Percentiles rank a stretch among this genome's conserved stretches.
phyloP scores from a whole-genome alignment of 2,329 filamentous ascomycete genomes.

The Ceratocystis smalleyi region DNA sequence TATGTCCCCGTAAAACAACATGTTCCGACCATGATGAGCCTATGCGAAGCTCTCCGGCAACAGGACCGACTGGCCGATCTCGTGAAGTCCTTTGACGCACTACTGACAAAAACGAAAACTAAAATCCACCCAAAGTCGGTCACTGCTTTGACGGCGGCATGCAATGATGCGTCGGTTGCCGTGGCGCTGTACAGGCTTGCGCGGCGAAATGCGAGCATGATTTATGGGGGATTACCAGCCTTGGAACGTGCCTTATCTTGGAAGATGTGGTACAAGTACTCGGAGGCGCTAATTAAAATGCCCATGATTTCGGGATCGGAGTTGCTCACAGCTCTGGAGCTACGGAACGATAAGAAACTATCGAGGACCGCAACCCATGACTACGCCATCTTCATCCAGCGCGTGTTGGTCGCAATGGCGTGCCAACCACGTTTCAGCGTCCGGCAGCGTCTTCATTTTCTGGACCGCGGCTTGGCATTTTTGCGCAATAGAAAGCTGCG shows the following conservation, averaged over 20 bases:
- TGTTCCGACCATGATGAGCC: constrained; percentile 14
- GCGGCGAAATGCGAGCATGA: constrained; percentile 2
- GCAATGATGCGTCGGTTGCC: constrained; percentile 21
- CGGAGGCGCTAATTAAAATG: constrained; percentile 23
- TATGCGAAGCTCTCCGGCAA: constrained; percentile 17
- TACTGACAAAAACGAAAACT: constrained; percentile 4
- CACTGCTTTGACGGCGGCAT: constrained; percentile 16
- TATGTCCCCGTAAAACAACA: constrained; percentile 11
- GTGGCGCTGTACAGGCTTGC: constrained; percentile 20
- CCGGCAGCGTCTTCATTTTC: constrained; percentile 20
- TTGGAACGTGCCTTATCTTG: constrained; percentile 22
- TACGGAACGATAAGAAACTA: constrained; percentile 2
- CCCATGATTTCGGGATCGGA: constrained; percentile 1
- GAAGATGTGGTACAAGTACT: constrained; percentile 24
- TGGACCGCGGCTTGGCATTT: constrained; percentile 21
- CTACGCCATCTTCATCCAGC: constrained; percentile 10
- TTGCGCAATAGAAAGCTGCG: constrained; percentile 20
- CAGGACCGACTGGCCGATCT: constrained; percentile 17
- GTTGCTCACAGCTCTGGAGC: constrained; percentile 9
- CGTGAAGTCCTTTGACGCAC: constrained; percentile 15
- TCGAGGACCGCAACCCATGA: constrained; percentile 6
- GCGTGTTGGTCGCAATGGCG: constrained; percentile 3
- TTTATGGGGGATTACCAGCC: constrained; percentile 11
- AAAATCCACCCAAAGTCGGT: constrained; percentile 9
- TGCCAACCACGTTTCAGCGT: constrained; percentile 20